Percentiles rank a stretch among this genome's conserved stretches.
Evolutionary conservation across 192 early-diverging fungal species (phyloP).

Genomic region (Coemansia sp.): DNA sequence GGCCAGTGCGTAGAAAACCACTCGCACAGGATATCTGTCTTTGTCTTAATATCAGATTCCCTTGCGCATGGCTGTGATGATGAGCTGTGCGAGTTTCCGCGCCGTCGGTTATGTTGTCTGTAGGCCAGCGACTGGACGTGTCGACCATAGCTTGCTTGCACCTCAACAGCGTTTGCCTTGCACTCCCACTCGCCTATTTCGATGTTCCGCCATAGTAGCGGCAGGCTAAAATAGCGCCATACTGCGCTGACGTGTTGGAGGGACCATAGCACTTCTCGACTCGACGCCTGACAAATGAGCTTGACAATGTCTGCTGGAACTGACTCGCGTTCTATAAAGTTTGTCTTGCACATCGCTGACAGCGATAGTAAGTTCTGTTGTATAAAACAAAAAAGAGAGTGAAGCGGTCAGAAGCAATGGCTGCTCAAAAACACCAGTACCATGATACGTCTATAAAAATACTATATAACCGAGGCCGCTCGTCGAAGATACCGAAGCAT

Average conservation of each 20-base stretch:
- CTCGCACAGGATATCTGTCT: slow-evolving; percentile 36
- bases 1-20: slow-evolving; percentile 37
- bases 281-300: slow-evolving; percentile 24
- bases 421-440: no score
- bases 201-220: slow-evolving; percentile 31
- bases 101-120: slow-evolving; percentile 27
- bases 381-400: no score
- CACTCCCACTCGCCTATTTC: slow-evolving; percentile 47
- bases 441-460: no score
- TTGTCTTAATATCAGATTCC: slow-evolving; percentile 21
- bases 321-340: background rate
- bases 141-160: slow-evolving; percentile 24
- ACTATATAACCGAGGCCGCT: no score
- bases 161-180: slow-evolving; percentile 4
- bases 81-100: slow-evolving; percentile 20
- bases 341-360: background rate
- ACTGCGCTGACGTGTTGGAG: slow-evolving; percentile 29
- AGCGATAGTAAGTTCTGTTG: no score
- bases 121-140: slow-evolving; percentile 27
- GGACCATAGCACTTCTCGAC: slow-evolving; percentile 9
- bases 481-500: no score
- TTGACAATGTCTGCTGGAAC: slow-evolving; percentile 28
- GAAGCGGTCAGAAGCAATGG: no score
- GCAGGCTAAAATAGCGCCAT: slow-evolving; percentile 39
- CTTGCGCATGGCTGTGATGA: background rate